phyloP scores from a whole-genome alignment of 75 land plant species.

The Azolla pinnata region DNA sequence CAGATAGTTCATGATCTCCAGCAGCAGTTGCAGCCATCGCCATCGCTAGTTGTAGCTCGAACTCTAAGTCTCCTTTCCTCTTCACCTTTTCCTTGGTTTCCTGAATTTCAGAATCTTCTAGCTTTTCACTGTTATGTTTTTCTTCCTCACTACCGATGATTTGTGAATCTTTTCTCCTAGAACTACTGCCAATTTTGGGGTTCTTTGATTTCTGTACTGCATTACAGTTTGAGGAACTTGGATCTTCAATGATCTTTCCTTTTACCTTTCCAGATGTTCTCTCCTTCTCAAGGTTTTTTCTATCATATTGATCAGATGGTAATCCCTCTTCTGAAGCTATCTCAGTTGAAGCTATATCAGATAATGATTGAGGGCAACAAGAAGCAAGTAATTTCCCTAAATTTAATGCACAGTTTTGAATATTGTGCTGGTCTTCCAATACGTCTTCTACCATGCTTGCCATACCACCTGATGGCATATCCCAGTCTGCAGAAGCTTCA shows the following conservation, averaged over 20 bases:
- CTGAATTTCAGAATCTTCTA: background rate
- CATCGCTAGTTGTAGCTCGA: constrained; percentile 74
- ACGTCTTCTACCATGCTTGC: background rate
- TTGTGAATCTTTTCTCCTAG: no score
- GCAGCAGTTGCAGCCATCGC: constrained; percentile 78
- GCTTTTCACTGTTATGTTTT: constrained; percentile 6
- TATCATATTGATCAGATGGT: no score
- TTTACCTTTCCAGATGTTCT: no score
- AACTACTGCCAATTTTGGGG: no score
- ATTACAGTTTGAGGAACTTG: no score
- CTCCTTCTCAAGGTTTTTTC: no score
- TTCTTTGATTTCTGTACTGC: no score
- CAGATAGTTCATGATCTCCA: no score
- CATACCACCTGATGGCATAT: constrained; percentile 11
- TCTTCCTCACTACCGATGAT: background rate
- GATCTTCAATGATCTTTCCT: no score
- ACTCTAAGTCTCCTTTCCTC: constrained; percentile 85
- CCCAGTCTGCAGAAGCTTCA: constrained; percentile 40
- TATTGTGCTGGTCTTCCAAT: no score
- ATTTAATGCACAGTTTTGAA: constrained; percentile 22
- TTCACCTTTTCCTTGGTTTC: constrained; percentile 10
- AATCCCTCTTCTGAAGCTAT: no score
- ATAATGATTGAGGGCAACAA: background rate
- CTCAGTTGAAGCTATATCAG: background rate
- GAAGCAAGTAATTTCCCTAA: constrained; percentile 6